Conservation (phyloP, 768 basidiomycete genomes). For the Agaricus sinodeliciosus region DNA sequence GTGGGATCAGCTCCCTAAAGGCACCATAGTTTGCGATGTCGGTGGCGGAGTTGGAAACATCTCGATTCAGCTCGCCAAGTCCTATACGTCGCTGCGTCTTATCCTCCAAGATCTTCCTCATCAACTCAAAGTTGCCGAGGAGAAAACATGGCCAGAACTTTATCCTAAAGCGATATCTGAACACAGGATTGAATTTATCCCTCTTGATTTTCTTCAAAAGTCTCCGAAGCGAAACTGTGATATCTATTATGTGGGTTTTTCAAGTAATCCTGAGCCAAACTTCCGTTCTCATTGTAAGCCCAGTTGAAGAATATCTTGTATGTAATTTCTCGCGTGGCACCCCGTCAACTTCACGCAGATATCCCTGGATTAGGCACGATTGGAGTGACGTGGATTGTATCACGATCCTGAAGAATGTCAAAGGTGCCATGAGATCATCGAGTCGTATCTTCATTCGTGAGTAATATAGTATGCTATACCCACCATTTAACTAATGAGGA, state of each 20-base stretch:
- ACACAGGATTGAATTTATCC: neutral
- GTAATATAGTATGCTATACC: too few relatives aligned
- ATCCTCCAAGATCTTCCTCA: slow-evolving; percentile 30
- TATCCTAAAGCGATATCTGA: slow-evolving; percentile 16
- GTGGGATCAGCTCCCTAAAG: slow-evolving; percentile 21
- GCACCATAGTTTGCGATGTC: slow-evolving; percentile 30
- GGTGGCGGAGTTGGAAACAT: slow-evolving; percentile 21
- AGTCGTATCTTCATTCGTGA: too few relatives aligned
- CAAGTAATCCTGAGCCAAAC: neutral
- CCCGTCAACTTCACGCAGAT: too few relatives aligned
- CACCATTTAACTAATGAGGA: too few relatives aligned
- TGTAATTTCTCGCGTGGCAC: neutral
- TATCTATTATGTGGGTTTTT: slow-evolving; percentile 34
- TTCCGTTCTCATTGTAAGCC: neutral
- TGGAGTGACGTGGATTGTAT: too few relatives aligned
- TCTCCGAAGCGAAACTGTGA: slow-evolving; percentile 28
- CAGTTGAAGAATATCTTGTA: neutral
- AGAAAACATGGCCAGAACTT: slow-evolving; percentile 28
- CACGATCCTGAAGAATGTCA: too few relatives aligned
- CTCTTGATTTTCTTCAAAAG: slow-evolving; percentile 33
- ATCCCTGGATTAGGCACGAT: too few relatives aligned
- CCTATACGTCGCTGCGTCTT: slow-evolving; percentile 25
- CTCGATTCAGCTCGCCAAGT: slow-evolving; percentile 23
- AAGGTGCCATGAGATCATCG: neutral
- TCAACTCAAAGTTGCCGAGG: slow-evolving; percentile 22